Percentiles rank a stretch among this genome's conserved stretches.
Conservation (phyloP, 169 alveolate genomes). For the Eimeria necatrix region DNA sequence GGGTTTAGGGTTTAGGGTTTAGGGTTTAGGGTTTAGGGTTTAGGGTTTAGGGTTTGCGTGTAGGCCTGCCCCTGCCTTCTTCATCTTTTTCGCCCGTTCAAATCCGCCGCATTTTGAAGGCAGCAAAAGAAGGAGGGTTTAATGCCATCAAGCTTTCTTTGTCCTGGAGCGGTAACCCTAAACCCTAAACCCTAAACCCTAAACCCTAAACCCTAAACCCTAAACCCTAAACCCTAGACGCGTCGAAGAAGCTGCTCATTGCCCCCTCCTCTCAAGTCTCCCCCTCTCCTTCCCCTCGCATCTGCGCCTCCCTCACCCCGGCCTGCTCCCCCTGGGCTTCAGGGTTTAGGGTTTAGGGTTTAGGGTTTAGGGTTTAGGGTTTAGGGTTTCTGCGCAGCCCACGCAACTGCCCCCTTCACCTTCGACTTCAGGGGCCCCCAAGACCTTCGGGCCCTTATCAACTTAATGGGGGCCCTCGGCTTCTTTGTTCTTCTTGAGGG, state of each 20-base stretch:
- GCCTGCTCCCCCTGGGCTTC: not conserved
- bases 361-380: not conserved
- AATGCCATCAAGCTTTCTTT: constrained; percentile 85
- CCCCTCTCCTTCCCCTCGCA: not conserved
- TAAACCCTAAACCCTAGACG: not conserved
- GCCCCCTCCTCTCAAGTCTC: not conserved
- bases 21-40: constrained; percentile 15
- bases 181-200: constrained; percentile 75
- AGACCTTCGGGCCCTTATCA: not conserved
- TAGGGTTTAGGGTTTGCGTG: constrained; percentile 47
- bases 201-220: constrained; percentile 56
- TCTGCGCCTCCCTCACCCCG: not conserved
- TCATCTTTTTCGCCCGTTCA: too few relatives aligned
- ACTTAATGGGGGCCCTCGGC: not conserved
- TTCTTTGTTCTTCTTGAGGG: not conserved
- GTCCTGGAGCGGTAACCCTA: constrained; percentile 85
- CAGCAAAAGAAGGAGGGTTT: constrained; percentile 85
- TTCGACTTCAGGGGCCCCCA: not conserved
- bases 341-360: not conserved
- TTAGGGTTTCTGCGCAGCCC: not conserved
- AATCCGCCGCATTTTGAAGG: constrained; percentile 78
- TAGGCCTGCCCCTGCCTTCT: constrained; percentile 55
- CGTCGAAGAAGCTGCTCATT: not conserved
- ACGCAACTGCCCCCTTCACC: not conserved
- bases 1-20: not conserved